Percentiles rank a stretch among this genome's conserved stretches.
Conservation (phyloP, 2,329 filamentous ascomycete genomes). For the Botrytis tulipae region DNA sequence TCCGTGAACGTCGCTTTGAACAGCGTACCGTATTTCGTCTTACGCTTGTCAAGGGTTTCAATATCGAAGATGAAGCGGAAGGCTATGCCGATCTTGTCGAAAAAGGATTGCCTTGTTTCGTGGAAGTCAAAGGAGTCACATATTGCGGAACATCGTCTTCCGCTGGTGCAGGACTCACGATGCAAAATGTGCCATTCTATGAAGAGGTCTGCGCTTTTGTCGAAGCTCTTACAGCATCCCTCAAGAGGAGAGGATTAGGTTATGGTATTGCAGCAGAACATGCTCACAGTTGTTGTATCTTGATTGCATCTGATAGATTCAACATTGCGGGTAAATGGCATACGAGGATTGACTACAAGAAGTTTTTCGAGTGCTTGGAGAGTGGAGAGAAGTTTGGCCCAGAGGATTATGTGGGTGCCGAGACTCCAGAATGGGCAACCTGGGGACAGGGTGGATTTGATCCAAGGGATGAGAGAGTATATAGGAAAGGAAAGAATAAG, state of each 20-base stretch:
- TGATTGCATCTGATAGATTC: conserved; percentile 83
- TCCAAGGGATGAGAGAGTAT: conserved; percentile 81
- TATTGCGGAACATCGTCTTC: conserved; percentile 91
- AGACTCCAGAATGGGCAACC: conserved; percentile 89
- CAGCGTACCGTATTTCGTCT: conserved; percentile 94
- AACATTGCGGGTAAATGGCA: conserved; percentile 77
- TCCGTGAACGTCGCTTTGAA: conserved; percentile 76
- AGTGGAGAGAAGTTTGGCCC: conserved; percentile 68
- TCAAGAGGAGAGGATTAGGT: conserved; percentile 66
- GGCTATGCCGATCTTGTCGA: conserved; percentile 90
- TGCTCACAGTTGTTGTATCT: conserved; percentile 87
- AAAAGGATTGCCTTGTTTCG: conserved; percentile 81
- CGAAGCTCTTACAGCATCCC: conserved; percentile 65
- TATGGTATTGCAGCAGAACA: conserved; percentile 96
- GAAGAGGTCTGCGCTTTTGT: conserved; percentile 86
- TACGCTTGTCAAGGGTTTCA: conserved; percentile 96
- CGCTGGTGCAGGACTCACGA: conserved; percentile 82
- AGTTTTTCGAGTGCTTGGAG: conserved; percentile 83
- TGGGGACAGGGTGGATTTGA: conserved; percentile 97
- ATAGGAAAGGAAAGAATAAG: conserved; percentile 70
- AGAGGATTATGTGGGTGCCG: conserved; percentile 83
- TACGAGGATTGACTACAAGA: conserved; percentile 85
- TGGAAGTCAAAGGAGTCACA: conserved; percentile 95
- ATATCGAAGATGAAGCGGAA: conserved; percentile 87
- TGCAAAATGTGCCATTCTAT: conserved; percentile 97